Evolutionary conservation across 192 early-diverging fungal genomes (phyloP).

Genomic region (Rhizoclosmatium globosum): DNA sequence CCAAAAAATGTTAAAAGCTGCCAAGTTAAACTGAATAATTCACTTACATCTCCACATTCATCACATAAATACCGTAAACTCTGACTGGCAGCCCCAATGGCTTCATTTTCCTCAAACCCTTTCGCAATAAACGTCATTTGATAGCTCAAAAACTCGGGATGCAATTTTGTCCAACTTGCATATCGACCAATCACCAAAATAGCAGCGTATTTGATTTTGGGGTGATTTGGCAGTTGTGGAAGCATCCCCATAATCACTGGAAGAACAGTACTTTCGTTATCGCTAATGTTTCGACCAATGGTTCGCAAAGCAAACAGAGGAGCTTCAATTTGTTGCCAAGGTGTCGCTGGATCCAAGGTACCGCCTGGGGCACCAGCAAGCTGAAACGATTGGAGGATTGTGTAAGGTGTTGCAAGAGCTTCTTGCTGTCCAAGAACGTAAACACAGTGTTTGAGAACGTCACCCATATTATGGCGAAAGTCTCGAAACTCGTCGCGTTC

Average conservation of each 20-base stretch:
- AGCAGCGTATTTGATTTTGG: conserved; percentile 95
- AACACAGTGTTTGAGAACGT: conserved; percentile 95
- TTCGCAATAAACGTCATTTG: conserved; percentile 91
- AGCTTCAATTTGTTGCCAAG: conserved; percentile 96
- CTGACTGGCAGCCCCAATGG: conserved; percentile 83
- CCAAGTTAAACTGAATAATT: conserved; percentile 7
- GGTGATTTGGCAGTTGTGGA: conserved; percentile 85
- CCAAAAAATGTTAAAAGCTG: not conserved
- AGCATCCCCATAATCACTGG: conserved; percentile 93
- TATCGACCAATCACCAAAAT: conserved; percentile 97
- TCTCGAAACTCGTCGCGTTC: conserved; percentile 97
- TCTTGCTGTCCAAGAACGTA: conserved; percentile 78
- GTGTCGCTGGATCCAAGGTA: conserved; percentile 52
- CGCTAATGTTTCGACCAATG: conserved; percentile 86
- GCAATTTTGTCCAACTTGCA: conserved; percentile 87
- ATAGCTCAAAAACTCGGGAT: conserved; percentile 90
- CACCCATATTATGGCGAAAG: conserved; percentile 95
- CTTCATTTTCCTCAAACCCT: conserved; percentile 89
- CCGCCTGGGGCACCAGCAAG: conserved; percentile 45
- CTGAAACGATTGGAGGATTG: conserved; percentile 55
- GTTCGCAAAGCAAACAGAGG: conserved; percentile 92
- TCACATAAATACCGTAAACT: conserved; percentile 91
- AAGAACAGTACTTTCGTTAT: conserved; percentile 77
- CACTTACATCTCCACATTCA: conserved; percentile 83
- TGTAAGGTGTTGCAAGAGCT: conserved; percentile 74